Evolutionary conservation across 192 early-diverging fungal genomes (phyloP), one percentile per base, ranked within the genome.

Genomic region (Coemansia sp.): DNA sequence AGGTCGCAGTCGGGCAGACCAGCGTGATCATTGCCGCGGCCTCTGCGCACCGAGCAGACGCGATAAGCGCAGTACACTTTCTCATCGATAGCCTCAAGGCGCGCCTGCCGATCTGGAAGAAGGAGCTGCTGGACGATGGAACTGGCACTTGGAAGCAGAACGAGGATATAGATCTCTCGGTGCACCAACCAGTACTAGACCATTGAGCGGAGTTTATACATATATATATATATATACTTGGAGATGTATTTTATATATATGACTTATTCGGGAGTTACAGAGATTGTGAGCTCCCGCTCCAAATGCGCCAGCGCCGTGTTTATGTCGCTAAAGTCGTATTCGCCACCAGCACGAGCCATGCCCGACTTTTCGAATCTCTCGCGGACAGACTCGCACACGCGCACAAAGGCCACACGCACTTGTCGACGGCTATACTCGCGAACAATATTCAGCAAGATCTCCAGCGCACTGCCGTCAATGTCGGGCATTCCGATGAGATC

Each of bases 321-420:
- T 11, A 93, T 88, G 51, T 88, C 86, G 69, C 71, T 76, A 71
- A 94, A 94, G 43, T 94, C 87, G 65, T 90, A 85, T 8, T 86
- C 70, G 19, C 81, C 74, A 9, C 94, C 93, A 15, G 88, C 86
- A 27, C 69, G 65, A 10, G 81, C 74, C 40, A 97, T 74, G 2
- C 92, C 91, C 1, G 92, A 87, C 7, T 90, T 87, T 36, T 85
- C 73, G 74, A 98, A 97, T n/a, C 85, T 59, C 14, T 77, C 79
- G 17, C 84, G 86, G 59, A 94, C 91, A 14, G 79, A 73, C 7
- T 88, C 86, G n/a, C 89, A 87, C 49, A 99, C 77, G 61, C 93
- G 93, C 31, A 94, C 94, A 88, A 99, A 98, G 56, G 88, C 94
- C 15, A 98, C 95, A n/a, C 84, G 84, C 35, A 99, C 92, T 12